phyloP scores from a whole-genome alignment of 306 rosid species.

The peach (Prunus persica) region Prunus_persica_NCBIv2 NC_034011.1:8280001-8280500 shows the following conservation, averaged over 20 bases:
- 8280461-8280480: background rate
- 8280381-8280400: constrained; percentile 90
- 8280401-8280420: constrained; percentile 86
- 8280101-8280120: background rate
- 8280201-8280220: background rate
- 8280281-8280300: background rate
- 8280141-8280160: background rate
- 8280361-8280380: constrained; percentile 67
- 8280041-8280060: background rate
- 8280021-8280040: background rate
- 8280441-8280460: constrained; percentile 9
- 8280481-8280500: background rate
- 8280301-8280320: background rate
- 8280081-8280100: background rate
- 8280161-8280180: background rate
- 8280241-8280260: background rate
- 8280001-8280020: background rate
- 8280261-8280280: background rate
- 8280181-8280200: background rate
- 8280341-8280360: constrained; percentile 66
- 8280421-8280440: constrained; percentile 80
- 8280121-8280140: background rate
- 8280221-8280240: background rate
- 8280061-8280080: background rate
- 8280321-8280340: background rate